Evolutionary conservation across 169 alveolate species (phyloP), one percentile per base, ranked within the genome.

Genomic region (Plasmodium fragile): DNA sequence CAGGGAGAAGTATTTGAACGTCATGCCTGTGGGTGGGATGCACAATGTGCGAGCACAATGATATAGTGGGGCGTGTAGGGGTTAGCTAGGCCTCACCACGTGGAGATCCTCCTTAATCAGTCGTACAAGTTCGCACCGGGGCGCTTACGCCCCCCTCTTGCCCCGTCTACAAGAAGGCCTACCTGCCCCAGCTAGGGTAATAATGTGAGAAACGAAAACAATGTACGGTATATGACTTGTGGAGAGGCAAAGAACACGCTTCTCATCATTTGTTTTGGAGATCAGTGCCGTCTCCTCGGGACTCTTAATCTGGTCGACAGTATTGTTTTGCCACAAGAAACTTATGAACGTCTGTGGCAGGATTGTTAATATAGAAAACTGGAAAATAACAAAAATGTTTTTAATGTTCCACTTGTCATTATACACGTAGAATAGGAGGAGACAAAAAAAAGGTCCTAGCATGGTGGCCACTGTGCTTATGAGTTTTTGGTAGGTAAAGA

Each of bases 111-210:
- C 22, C 18, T 16, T 16, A 72, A 72, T 32, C 8, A 43, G 41
- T 72, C 5, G 13, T 32, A 18, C 11, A 32, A 4, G 41, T 0
- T 0, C 18, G 0, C 13, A 22, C 41, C 8, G 52, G 16, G 52
- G 16, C 16, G 52, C 13, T 8, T 41, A 7, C 52, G 0, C 2
- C 52, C 52, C 52, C 52, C 3, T 34, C 1, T 34, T n/a, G n/a
- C 2, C 43, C 43, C 52, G 52, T 4, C 1, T 16, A 45, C 13
- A 16, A 65, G 41, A 65, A 65, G 75, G 16, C n/a, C n/a, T 22
- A 84, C 93, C 93, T 73, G 93, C 93, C 30, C 93, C 93, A 2
- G 93, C 93, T 18, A 84, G 59, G 75, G 93, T 84, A 45, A 84
- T 84, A 22, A 84, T 84, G 43, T 84, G 93, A 8, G 93, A 84